Percentiles rank a stretch among this genome's conserved stretches.
Evolutionary conservation across 139 green algal species (phyloP).

Genomic region (Micractinium sp.): DNA sequence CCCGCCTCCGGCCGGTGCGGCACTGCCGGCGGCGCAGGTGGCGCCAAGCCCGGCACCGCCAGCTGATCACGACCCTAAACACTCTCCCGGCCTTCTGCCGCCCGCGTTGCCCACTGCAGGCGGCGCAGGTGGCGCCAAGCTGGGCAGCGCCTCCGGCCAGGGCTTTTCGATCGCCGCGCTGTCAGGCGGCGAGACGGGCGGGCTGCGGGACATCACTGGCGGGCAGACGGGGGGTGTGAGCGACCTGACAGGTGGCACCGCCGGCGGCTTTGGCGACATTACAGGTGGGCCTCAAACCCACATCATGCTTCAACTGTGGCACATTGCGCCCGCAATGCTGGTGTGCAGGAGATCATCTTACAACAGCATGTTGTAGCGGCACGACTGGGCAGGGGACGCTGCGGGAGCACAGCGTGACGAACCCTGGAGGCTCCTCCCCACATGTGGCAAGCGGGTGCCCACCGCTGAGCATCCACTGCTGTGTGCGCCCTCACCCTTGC

Average conservation of each 20-base stretch:
- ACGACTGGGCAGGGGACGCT: too few relatives aligned
- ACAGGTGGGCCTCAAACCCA: not conserved
- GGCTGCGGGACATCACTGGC: not conserved
- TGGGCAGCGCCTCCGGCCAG: not conserved
- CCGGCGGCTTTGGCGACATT: not conserved
- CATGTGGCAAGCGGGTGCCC: too few relatives aligned
- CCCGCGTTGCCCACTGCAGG: not conserved
- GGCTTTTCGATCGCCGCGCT: not conserved
- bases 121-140: not conserved
- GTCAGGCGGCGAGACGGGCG: not conserved
- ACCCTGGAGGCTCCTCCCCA: too few relatives aligned
- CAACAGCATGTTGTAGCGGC: too few relatives aligned
- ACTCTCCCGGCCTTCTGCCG: not conserved
- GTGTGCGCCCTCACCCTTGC: not conserved
- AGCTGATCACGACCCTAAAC: not conserved
- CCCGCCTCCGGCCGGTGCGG: not conserved
- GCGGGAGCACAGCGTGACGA: too few relatives aligned
- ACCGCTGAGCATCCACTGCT: too few relatives aligned
- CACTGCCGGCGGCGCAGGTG: too few relatives aligned
- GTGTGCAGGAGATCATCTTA: too few relatives aligned
- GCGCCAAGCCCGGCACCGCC: too few relatives aligned
- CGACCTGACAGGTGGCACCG: not conserved
- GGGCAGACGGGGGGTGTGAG: not conserved
- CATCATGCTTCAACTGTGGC: not conserved
- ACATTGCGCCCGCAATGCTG: not conserved